Conservation (phyloP, 2,329 filamentous ascomycete species). For the Monilinia polystroma region DNA sequence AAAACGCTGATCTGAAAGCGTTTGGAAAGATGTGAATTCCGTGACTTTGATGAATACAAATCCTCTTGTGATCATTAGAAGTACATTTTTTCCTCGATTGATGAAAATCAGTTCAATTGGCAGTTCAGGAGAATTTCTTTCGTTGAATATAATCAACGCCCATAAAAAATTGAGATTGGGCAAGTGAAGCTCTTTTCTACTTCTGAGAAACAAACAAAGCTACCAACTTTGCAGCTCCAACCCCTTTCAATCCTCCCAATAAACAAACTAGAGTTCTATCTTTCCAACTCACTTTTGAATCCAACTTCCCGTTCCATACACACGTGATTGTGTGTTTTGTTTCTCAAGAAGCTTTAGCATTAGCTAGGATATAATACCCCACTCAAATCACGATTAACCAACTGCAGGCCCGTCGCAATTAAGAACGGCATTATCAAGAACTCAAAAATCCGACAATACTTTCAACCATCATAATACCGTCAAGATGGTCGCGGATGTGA, state of each 20-base stretch:
- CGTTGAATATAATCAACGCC: background rate
- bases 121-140: background rate
- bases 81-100: background rate
- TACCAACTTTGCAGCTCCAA: background rate
- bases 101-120: too few species aligned
- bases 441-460: constrained; percentile 14
- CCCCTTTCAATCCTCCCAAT: background rate
- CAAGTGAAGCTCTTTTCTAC: background rate
- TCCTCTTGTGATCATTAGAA: background rate
- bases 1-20: background rate
- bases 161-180: background rate
- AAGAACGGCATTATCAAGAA: constrained; percentile 17
- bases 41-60: background rate
- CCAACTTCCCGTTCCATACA: background rate
- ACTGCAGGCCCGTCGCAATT: constrained; percentile 21
- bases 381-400: constrained; percentile 21
- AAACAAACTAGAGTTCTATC: background rate
- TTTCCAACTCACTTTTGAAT: background rate
- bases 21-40: background rate
- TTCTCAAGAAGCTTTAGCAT: background rate
- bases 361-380: constrained; percentile 20
- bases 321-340: constrained; percentile 22
- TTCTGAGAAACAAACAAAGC: background rate
- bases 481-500: constrained; percentile 40
- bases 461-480: constrained; percentile 18